Base-by-base conservation (phyloP, 805 yeast species). In the Saturnispora serradocipensis region DNA sequence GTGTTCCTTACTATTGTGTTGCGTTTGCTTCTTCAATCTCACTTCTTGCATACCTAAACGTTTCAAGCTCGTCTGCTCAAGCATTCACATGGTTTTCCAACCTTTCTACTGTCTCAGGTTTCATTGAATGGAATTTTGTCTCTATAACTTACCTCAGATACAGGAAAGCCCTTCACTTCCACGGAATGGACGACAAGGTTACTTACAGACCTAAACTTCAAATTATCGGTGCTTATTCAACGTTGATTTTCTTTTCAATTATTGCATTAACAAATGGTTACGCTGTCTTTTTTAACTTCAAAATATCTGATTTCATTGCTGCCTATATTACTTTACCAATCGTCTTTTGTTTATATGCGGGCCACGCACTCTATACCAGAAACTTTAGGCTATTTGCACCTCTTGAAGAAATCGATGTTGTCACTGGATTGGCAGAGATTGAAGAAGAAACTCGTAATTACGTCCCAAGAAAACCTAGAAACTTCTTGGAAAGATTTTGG, bases 1-100 rank as follows among this genome's bases (percentile, higher is more conserved):
- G 95, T 63, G 85, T 86, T 53, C 95, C 95, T 53, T 67, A 61
- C 59, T 70, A 68, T 57, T 76, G 86, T 18, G 71, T 85, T 50
- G 69, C 65, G 1, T 64, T 81, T n/a, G 72, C 81, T 45, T 69
- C 77, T 46, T 58, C 68, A 9, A 65, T 80, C 47, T 69, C 76
- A 1, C 72, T 76, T 48, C 71, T 87, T 57, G 85, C 86, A 2
- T 86, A 72, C 66, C 78, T 86, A 81, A 80, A 82, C 51, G 81
- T 77, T 40, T 73, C 85, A 5, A 67, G 76, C 43, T 71, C 78
- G 11, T 71, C 90, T 2, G 68, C 82, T 18, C 72, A 72, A 32
- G 78, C 84, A 28, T 86, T 86, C 71, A 69, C 76, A 25, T 82
- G 88, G 88, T 74, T 82, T 51, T 71, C 83, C 18, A 82, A 82